Base-by-base conservation (phyloP, 805 yeast genomes). In the Wickerhamomyces sydowiorum region DNA sequence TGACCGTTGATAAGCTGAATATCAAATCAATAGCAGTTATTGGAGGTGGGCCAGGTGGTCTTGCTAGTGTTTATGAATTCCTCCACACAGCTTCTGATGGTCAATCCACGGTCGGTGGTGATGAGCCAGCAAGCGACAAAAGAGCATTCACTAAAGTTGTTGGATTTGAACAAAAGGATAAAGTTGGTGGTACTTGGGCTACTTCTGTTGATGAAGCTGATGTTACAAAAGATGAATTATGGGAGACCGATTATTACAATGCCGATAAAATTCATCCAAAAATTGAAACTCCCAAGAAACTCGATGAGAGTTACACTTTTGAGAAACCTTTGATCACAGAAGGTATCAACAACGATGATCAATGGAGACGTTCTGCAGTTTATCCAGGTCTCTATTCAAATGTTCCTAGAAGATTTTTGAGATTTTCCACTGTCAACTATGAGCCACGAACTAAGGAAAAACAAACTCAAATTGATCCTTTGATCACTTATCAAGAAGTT, bases 101-200 rank as follows among this genome's bases (percentile, higher is more conserved):
- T 2, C 15, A 37, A 23, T 36, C 36, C 4, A 40, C 40, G 29
- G 28, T 20, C 7, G 29, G 30, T n/a, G 29, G 30, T 31, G 36
- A 30, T n/a, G 36, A 21, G n/a, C 42, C 42, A 25, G 10, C 10
- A 3, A 13, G 6, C 3, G 10, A 29, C 9, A 18, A 58, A 18
- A 55, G 59, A 5, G 54, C 59, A 12, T 65, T 65, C 40, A 48
- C 52, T 9, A 53, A 59, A 39, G 47, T 69, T 19, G 68, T 67
- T 9, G 69, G 61, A 1, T 70, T 69, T 48, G 76, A 70, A 45
- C 72, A 67, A 36, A 66, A 65, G 36, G 38, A 49, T 8, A 40
- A 41, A 20, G 60, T 69, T 24, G 76, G 75, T 18, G 76, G 75
- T 14, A 64, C 67, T 15, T 70, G 75, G 74, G 48, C 54, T 25